These are phyloP conservation scores for Pseudogymnoascus destructans DNA, from an alignment of 2,329 filamentous ascomycete genomes.

Conservation along the genomic window DNA sequence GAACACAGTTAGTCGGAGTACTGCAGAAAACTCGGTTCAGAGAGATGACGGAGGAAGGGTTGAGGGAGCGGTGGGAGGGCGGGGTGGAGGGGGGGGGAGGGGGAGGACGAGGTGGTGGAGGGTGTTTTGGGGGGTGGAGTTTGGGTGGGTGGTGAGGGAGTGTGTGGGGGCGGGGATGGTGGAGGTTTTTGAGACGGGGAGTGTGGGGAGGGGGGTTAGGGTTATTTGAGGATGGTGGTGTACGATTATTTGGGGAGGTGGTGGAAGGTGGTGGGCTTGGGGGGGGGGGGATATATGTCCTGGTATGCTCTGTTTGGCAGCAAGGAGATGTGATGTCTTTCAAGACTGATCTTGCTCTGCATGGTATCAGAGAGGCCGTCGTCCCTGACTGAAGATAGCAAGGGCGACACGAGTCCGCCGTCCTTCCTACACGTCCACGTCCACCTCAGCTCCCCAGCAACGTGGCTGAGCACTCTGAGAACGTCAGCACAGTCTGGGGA, in stretches of 20 bases:
- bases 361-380: not conserved
- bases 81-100: constrained; percentile 41
- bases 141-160: constrained; percentile 60
- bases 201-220: constrained; percentile 55
- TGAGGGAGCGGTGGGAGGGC: constrained; percentile 60
- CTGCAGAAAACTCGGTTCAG: constrained; percentile 46
- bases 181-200: constrained; percentile 62
- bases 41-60: constrained; percentile 47
- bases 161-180: constrained; percentile 57
- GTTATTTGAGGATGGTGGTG: constrained; percentile 11
- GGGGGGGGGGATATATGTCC: too few relatives aligned
- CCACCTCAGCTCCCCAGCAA: too few relatives aligned
- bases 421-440: too few relatives aligned
- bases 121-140: constrained; percentile 54
- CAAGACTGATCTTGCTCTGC: not conserved
- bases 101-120: constrained; percentile 58
- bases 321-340: not conserved
- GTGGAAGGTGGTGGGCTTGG: not conserved
- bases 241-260: not conserved
- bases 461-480: not conserved
- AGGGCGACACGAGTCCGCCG: too few relatives aligned
- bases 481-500: too few relatives aligned
- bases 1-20: constrained; percentile 47
- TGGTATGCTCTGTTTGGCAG: not conserved
- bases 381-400: too few relatives aligned